Percentiles rank a stretch among this genome's conserved stretches.
phyloP scores from a whole-genome alignment of 352 stramenopile genomes.

The Globisporangium cederbergense region DNA sequence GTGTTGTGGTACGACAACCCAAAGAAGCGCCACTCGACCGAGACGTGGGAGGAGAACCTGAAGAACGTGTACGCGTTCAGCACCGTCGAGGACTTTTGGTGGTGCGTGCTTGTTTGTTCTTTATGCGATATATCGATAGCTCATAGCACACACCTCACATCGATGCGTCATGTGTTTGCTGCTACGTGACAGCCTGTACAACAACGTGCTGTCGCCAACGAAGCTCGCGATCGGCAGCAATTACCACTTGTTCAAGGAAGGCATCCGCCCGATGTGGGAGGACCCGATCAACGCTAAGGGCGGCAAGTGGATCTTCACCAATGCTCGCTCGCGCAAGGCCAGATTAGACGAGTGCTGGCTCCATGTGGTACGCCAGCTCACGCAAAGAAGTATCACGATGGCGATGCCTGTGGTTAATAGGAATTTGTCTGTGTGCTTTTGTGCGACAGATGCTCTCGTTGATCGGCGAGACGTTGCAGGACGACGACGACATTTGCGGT shows the following conservation, averaged over 20 bases:
- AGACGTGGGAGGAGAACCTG: constrained; percentile 89
- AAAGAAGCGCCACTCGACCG: constrained; percentile 85
- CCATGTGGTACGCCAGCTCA: constrained; percentile 75
- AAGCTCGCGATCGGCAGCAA: constrained; percentile 92
- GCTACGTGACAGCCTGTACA: constrained; percentile 71
- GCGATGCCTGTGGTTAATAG: neutral
- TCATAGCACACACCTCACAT: neutral
- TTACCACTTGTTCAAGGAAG: constrained; percentile 98
- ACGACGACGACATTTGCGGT: constrained; percentile 93
- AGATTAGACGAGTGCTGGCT: constrained; percentile 95
- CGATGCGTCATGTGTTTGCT: neutral
- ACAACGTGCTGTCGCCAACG: constrained; percentile 92
- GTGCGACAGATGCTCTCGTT: constrained; percentile 88
- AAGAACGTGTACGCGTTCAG: constrained; percentile 94
- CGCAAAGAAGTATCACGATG: neutral
- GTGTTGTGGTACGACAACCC: constrained; percentile 89
- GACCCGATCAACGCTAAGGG: constrained; percentile 93
- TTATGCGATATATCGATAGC: neutral
- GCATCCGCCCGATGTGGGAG: constrained; percentile 97
- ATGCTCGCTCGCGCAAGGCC: constrained; percentile 91
- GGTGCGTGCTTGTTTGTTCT: constrained; percentile 36
- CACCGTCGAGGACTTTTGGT: constrained; percentile 97
- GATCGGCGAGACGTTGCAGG: constrained; percentile 95
- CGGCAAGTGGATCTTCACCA: constrained; percentile 97
- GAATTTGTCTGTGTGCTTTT: neutral